Evolutionary conservation across 2,329 filamentous ascomycete genomes (phyloP).

Genomic region (Ceratocystis cubensis): DNA sequence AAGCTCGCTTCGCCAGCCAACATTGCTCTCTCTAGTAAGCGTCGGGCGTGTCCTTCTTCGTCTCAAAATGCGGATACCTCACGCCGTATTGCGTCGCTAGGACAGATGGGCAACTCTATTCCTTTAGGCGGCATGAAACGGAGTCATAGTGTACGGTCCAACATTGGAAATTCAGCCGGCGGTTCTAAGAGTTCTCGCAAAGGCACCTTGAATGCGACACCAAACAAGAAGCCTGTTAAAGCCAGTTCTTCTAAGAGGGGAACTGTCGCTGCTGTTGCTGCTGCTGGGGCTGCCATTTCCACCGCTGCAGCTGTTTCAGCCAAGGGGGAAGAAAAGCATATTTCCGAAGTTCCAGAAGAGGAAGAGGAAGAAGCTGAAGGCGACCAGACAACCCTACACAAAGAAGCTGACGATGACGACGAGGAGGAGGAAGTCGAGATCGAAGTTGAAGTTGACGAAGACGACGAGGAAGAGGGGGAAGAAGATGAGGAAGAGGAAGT

Average conservation of each 20-base stretch:
- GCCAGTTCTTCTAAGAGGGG: conserved; percentile 14
- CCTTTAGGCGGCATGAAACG: conserved; percentile 54
- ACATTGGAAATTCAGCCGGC: conserved; percentile 28
- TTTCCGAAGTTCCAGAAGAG: conserved; percentile 10
- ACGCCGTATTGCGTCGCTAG: conserved; percentile 77
- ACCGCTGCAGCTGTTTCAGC: background rate
- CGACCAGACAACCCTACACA: conserved; percentile 47
- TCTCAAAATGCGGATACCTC: background rate
- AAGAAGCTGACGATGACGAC: conserved; percentile 26
- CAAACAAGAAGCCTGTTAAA: conserved; percentile 28
- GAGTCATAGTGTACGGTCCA: conserved; percentile 58
- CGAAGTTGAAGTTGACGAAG: conserved; percentile 12
- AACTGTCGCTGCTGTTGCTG: conserved; percentile 11
- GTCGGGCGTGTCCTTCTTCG: conserved; percentile 33
- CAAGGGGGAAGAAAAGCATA: conserved; percentile 1
- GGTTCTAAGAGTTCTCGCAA: conserved; percentile 40
- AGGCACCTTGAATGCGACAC: conserved; percentile 52
- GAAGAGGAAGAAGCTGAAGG: conserved; percentile 14
- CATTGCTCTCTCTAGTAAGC: conserved; percentile 43
- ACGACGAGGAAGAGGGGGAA: conserved; percentile 4
- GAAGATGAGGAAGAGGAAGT: conserved; percentile 1
- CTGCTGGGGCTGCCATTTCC: background rate
- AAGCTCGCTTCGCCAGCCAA: conserved; percentile 32
- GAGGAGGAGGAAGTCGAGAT: conserved; percentile 11
- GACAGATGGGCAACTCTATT: conserved; percentile 72